Base-by-base conservation (phyloP, 345 rosid genomes). In the Physaria fendleri region DNA sequence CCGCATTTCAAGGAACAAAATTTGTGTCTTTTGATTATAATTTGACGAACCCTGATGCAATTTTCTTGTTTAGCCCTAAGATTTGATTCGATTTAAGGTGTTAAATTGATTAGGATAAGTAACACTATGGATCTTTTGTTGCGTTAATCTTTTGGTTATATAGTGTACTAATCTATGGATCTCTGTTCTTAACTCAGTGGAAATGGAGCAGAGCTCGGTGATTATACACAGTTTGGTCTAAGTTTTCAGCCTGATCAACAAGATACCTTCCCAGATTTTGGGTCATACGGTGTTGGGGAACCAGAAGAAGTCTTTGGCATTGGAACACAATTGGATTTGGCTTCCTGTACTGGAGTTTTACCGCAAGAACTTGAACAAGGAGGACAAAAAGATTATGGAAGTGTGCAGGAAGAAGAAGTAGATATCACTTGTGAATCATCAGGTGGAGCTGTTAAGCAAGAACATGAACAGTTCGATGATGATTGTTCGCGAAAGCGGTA, bases 401-500 rank as follows among this genome's bases (percentile, higher is more conserved):
- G 12, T 61, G 30, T 43, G 30, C 68, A 47, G 38, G 57, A 55
- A 38, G 64, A 69, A 12, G 74, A 62, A 24, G 41, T 32, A 40
- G 79, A 63, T 22, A 37, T 63, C 49, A 76, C 69, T 21, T 73
- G 78, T 37, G 55, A 46, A 28, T 66, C 79, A 47, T 71, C 75
- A 20, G 47, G 51, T 70, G 78, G 67, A 27, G 43, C 21, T 57
- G 57, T 63, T 27, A 63, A 64, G 46, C 76, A 49, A 38, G 71
- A 75, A 40, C 64, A 62, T 1, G 79, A 72, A 20, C 46, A 37
- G 38, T 12, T 46, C 1, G 80, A 78, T 25, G 69, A 45, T 4
- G 80, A 78, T 33, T 68, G 56, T 35, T 11, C 78, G 1, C 61
- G 79, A 15, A 84, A 84, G 74, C 81, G 84, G 87, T 82, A 28